A percentile compares a stretch with the other conserved stretches of the same genome.
Evolutionary conservation across 768 basidiomycete genomes (phyloP).

Genomic region (Auricularia sp.): DNA sequence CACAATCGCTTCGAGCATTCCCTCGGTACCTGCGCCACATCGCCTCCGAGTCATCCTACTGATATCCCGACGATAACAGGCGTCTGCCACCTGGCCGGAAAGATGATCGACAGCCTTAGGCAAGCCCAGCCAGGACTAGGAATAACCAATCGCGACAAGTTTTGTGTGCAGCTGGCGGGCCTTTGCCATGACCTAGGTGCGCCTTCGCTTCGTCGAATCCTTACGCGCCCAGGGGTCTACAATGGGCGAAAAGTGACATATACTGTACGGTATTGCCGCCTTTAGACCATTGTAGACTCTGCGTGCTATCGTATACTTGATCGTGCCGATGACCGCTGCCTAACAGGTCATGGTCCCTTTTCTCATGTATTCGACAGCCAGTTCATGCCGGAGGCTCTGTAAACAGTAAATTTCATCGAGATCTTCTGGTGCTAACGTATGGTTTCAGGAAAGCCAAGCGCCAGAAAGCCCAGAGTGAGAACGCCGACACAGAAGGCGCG

Average conservation of each 20-base stretch:
- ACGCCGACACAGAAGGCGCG: no score
- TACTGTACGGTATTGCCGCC: neutral
- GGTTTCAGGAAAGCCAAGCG: no score
- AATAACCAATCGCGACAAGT: slow-evolving; percentile 62
- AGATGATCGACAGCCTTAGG: slow-evolving; percentile 49
- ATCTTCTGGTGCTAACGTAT: no score
- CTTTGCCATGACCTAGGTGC: slow-evolving; percentile 62
- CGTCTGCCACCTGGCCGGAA: slow-evolving; percentile 61
- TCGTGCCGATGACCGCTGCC: neutral
- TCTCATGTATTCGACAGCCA: slow-evolving; percentile 72
- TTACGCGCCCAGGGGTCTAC: neutral
- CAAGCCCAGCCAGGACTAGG: slow-evolving; percentile 47
- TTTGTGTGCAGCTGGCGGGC: slow-evolving; percentile 71
- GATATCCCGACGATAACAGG: slow-evolving; percentile 31
- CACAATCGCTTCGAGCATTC: slow-evolving; percentile 81
- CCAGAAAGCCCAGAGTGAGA: no score
- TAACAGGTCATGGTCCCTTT: slow-evolving; percentile 67
- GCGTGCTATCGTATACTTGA: neutral
- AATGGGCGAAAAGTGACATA: neutral
- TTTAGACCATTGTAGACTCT: neutral
- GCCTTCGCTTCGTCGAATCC: neutral
- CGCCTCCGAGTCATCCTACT: neutral
- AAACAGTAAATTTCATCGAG: slow-evolving; percentile 16
- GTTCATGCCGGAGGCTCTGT: slow-evolving; percentile 64
- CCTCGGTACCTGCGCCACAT: slow-evolving; percentile 40